Evolutionary conservation across 2,329 filamentous ascomycete genomes (phyloP).

Genomic region (Hawksworthiomyces lignivorus): DNA sequence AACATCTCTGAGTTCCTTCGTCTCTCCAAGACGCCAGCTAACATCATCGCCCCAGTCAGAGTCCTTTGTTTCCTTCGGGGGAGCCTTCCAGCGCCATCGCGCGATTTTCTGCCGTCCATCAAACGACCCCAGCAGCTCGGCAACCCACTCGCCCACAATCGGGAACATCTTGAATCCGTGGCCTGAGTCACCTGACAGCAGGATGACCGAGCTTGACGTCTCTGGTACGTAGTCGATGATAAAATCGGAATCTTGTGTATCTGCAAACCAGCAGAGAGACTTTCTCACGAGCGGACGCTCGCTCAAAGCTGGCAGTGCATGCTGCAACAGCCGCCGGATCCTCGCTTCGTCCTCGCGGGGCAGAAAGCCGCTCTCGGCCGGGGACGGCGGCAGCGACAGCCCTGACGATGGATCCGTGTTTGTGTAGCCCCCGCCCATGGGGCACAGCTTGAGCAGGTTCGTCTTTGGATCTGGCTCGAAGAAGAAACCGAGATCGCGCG

Average conservation of each 20-base stretch:
- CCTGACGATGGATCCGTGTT: slow-evolving; percentile 25
- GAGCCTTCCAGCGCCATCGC: too few relatives aligned
- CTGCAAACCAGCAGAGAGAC: slow-evolving; percentile 57
- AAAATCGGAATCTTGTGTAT: slow-evolving; percentile 52
- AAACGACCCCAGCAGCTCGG: too few relatives aligned
- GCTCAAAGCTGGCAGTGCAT: slow-evolving; percentile 45
- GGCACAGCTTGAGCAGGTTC: slow-evolving; percentile 51
- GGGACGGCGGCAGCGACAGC: background rate
- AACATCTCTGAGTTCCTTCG: too few relatives aligned
- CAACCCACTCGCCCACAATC: slow-evolving; percentile 43
- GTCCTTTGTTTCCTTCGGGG: too few relatives aligned
- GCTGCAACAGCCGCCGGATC: slow-evolving; percentile 40
- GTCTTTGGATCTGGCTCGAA: slow-evolving; percentile 56
- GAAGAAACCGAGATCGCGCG: slow-evolving; percentile 54
- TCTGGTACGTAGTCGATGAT: slow-evolving; percentile 51
- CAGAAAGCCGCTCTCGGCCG: slow-evolving; percentile 38
- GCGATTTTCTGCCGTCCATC: too few relatives aligned
- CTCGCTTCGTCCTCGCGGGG: slow-evolving; percentile 45
- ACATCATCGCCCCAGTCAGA: too few relatives aligned
- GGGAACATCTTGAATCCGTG: slow-evolving; percentile 59
- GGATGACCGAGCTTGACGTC: slow-evolving; percentile 40
- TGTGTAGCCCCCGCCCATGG: slow-evolving; percentile 49
- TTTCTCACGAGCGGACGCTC: slow-evolving; percentile 48
- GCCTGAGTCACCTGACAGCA: slow-evolving; percentile 50
- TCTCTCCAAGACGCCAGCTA: too few relatives aligned